Base-by-base conservation (phyloP, 257 asterid species). In the Solanum arcanum region DNA sequence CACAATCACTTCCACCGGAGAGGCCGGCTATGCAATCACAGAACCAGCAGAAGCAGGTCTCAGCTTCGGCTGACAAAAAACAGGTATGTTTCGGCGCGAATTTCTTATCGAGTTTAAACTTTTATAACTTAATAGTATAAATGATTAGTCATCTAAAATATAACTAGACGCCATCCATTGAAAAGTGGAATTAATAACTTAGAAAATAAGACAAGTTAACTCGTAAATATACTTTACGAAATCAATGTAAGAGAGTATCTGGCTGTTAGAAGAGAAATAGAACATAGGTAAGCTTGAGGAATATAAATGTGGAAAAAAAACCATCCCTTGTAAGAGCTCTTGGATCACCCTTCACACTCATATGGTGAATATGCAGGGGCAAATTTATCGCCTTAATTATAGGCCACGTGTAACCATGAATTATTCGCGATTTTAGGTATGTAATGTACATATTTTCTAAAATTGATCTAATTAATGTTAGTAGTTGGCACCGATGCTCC, bases 11-110 rank as follows among this genome's bases (percentile, higher is more conserved):
- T 7, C 84, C 86, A 0, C 82, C 80, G 0, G 92, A 93, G 27
- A 90, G 88, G 7, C 85, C 88, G 13, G 25, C 89, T 11, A 2
- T 39, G 89, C 94, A 89, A 88, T 86, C 29, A 23, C 94, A 90
- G 66, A 88, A 78, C 88, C 46, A 84, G 41, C 91, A 86, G 23
- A 87, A 90, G 89, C 91, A 66, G 70, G 52, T 86, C 11, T 59
- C 91, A 3, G 44, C 93, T 3, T 59, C 91, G 3, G 49, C 93
- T 3, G 93, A 91, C 56, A 88, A 92, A 74, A 87, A 90, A 60
- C 94, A 81, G 87, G 87, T 86, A 16, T 46, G 42, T 80, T 29
- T 10, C 42, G 11, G 11, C 11, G n/a, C 41, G 74, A 12, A 83
- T 46, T 42, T 89, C 4, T 78, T 78, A 25, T 14, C 18, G 2